Evolutionary conservation across 306 rosid genomes (phyloP).

Genomic region (Prunus fruticosa): DNA sequence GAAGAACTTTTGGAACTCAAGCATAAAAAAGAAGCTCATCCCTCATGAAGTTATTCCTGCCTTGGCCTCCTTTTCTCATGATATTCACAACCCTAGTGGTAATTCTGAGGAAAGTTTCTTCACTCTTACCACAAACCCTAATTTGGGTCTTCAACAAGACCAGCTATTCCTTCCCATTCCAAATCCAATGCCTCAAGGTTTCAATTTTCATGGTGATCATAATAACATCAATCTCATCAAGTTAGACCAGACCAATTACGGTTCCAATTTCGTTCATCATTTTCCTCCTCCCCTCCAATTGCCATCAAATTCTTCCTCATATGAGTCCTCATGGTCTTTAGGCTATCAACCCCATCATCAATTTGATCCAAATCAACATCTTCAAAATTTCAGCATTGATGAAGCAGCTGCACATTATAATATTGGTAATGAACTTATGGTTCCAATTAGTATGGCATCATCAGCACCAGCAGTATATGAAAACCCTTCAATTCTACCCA

Average conservation of each 20-base stretch:
- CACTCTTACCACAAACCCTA: slow-evolving; percentile 57
- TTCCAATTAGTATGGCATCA: slow-evolving; percentile 18
- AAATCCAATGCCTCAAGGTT: slow-evolving; percentile 27
- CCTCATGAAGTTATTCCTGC: slow-evolving; percentile 52
- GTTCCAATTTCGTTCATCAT: slow-evolving; percentile 32
- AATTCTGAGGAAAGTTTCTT: slow-evolving; percentile 47
- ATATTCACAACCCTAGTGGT: slow-evolving; percentile 36
- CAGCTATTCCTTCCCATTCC: slow-evolving; percentile 57
- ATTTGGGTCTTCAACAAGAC: slow-evolving; percentile 29
- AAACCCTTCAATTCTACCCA: slow-evolving; percentile 18
- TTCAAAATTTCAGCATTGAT: slow-evolving; percentile 27
- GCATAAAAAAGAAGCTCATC: slow-evolving; percentile 87
- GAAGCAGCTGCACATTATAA: slow-evolving; percentile 8
- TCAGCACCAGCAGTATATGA: slow-evolving; percentile 22
- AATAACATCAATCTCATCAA: slow-evolving; percentile 22
- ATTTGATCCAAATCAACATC: slow-evolving; percentile 37
- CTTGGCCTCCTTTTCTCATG: slow-evolving; percentile 49
- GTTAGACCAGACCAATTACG: slow-evolving; percentile 28
- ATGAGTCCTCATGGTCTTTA: slow-evolving; percentile 31
- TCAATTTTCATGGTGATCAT: slow-evolving; percentile 29
- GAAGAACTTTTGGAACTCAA: slow-evolving; percentile 98
- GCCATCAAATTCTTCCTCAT: slow-evolving; percentile 33
- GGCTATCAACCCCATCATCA: slow-evolving; percentile 32
- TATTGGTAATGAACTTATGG: slow-evolving; percentile 33
- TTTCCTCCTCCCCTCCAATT: slow-evolving; percentile 34